These are phyloP conservation scores for Candida patagonica DNA, from an alignment of 805 yeast genomes.

Conservation along the genomic window DNA sequence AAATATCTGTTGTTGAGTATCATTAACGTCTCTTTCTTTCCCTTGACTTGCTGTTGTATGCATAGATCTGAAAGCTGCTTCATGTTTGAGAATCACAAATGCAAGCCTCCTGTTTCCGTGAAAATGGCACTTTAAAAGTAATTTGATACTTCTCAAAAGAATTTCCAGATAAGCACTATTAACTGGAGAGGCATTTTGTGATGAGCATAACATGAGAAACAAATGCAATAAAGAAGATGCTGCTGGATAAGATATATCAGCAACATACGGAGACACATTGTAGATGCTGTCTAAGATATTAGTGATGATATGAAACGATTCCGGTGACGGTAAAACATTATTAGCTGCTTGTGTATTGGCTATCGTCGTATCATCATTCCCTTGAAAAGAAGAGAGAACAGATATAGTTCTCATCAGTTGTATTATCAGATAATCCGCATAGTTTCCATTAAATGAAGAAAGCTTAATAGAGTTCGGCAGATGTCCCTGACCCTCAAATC, in stretches of 20 bases:
- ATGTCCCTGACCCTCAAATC: slow-evolving; percentile 22
- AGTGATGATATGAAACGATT: slow-evolving; percentile 14
- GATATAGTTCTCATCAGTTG: slow-evolving; percentile 12
- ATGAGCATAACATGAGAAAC: slow-evolving; percentile 16
- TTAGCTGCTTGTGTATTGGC: no score
- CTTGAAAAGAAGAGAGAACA: not conserved
- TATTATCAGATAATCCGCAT: slow-evolving; percentile 25
- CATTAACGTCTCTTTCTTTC: not conserved
- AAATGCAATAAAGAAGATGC: slow-evolving; percentile 23
- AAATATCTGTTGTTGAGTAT: not conserved
- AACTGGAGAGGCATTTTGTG: slow-evolving; percentile 12
- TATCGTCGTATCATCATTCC: no score
- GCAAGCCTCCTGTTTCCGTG: slow-evolving; percentile 20
- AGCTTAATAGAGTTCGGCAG: slow-evolving; percentile 22
- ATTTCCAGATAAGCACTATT: slow-evolving; percentile 18
- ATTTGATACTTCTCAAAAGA: slow-evolving; percentile 17
- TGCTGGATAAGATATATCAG: slow-evolving; percentile 21
- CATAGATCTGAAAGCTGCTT: slow-evolving; percentile 13
- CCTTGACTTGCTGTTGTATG: not conserved
- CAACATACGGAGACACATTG: slow-evolving; percentile 25
- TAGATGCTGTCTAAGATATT: slow-evolving; percentile 22
- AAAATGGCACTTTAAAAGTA: slow-evolving; percentile 20
- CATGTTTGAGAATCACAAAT: slow-evolving; percentile 20
- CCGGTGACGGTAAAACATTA: slow-evolving; percentile 8
- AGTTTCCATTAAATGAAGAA: slow-evolving; percentile 19